Percentiles rank a stretch among this genome's conserved stretches.
These are phyloP conservation scores for Microthlaspi erraticum DNA, from an alignment of 345 rosid genomes.

Conservation along the genomic window DNA sequence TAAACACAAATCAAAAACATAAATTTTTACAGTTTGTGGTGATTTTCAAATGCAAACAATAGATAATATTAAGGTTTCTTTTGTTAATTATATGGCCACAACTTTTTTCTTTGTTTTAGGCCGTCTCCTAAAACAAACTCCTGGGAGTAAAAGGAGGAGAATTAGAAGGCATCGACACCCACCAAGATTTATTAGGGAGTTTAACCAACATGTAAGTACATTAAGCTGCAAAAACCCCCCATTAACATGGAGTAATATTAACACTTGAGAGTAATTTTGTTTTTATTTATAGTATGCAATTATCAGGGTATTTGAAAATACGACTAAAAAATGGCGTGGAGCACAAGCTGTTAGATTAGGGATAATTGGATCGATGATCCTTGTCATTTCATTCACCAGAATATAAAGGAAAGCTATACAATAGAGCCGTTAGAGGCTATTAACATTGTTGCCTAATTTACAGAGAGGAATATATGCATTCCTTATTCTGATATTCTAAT, in stretches of 20 bases:
- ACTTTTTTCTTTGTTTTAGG: constrained; percentile 12
- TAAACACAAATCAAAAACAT: too few relatives aligned
- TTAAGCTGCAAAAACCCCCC: not conserved
- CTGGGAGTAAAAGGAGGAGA: too few relatives aligned
- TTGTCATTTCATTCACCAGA: too few relatives aligned
- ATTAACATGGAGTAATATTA: not conserved
- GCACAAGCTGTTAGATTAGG: constrained; percentile 19
- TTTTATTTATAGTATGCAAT: constrained; percentile 33
- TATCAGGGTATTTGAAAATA: constrained; percentile 34
- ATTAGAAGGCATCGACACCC: too few relatives aligned
- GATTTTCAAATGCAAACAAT: not conserved
- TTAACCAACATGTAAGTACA: constrained; percentile 30
- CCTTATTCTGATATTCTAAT: too few relatives aligned
- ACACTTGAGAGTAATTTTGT: not conserved
- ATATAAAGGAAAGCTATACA: too few relatives aligned
- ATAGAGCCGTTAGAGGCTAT: too few relatives aligned
- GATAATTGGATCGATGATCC: too few relatives aligned
- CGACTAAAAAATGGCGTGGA: constrained; percentile 39
- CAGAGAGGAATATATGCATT: too few relatives aligned
- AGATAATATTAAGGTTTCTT: too few relatives aligned
- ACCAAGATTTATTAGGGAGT: constrained; percentile 18
- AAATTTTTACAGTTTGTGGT: too few relatives aligned
- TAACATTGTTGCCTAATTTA: too few relatives aligned
- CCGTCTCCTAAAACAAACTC: constrained; percentile 3
- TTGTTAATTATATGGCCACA: not conserved